Base-by-base conservation (phyloP, 2,329 filamentous ascomycete species). In the Aspergillus sp. region DNA sequence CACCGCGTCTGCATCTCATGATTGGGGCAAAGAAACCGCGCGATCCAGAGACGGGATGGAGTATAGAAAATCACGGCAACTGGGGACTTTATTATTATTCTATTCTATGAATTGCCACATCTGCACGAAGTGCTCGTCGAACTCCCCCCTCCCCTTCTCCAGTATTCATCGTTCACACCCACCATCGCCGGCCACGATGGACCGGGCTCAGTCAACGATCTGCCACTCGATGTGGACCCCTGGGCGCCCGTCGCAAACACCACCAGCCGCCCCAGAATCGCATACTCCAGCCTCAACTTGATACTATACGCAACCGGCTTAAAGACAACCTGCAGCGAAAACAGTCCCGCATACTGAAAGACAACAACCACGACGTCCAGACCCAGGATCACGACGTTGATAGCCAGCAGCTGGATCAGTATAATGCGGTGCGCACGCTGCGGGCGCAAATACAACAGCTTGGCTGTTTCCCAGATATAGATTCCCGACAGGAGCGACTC, bases 221-320 rank as follows among this genome's bases (percentile, higher is more conserved):
- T 30, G 26, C 26, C 26, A 9, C 26, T 30, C 3, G 26, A 30
- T 3, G 9, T 4, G 26, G 26, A 30, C 9, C 3, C 26, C 26
- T 30, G 26, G 66, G 50, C 15, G 59, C 65, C 32, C 70, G 34
- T 42, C 18, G 53, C 58, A 20, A 61, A 47, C 38, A 50, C 32
- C 2, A 80, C 72, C 15, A 80, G 63, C 45, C 75, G 74, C 7
- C 81, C 74, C 5, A 86, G 72, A 38, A 86, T 79, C 22, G 81
- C 78, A 62, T 80, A 80, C 68, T 86, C 84, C 5, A 84, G 77
- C 53, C 83, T 81, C 30, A 83, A 71, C 74, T 74, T 74, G 54
- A 74, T 63, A 47, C 71, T 71, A 52, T 74, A 74, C 0, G 63
- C 66, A 5, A 72, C 71, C 1, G 73, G 70, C 56, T 79, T 79